Conservation (phyloP, 1,284 basidiomycete species). For the Cryptococcus deneoformans region DNA sequence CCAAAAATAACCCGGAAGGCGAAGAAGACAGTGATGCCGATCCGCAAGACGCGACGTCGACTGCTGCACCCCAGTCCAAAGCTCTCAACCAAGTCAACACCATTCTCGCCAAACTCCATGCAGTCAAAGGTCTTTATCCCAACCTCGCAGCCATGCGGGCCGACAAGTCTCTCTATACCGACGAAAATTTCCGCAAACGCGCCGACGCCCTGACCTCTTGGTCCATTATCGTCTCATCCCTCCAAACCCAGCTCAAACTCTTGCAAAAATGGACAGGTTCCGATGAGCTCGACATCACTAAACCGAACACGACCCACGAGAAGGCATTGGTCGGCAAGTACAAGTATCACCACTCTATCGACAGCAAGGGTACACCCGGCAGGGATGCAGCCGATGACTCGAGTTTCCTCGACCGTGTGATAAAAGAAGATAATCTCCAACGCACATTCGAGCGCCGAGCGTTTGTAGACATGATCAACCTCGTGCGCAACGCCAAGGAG, state of each 20-base stretch:
- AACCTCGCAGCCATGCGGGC: constrained; percentile 71
- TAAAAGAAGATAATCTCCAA: constrained; percentile 95
- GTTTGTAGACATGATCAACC: constrained; percentile 78
- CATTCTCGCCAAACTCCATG: constrained; percentile 74
- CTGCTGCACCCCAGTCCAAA: constrained; percentile 47
- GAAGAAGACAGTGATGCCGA: constrained; percentile 8
- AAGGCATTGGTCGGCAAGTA: constrained; percentile 43
- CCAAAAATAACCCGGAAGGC: constrained; percentile 2
- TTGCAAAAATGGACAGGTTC: constrained; percentile 89
- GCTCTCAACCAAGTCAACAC: constrained; percentile 70
- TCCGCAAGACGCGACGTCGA: constrained; percentile 23
- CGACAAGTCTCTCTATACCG: constrained; percentile 70
- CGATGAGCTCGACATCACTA: constrained; percentile 80
- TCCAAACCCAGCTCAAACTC: constrained; percentile 72
- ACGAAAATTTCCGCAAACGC: constrained; percentile 67
- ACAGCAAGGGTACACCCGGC: constrained; percentile 31
- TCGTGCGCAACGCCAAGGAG: constrained; percentile 81
- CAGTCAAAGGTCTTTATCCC: constrained; percentile 84
- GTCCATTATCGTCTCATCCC: constrained; percentile 74
- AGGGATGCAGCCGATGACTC: constrained; percentile 56
- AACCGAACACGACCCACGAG: constrained; percentile 65
- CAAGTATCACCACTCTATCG: constrained; percentile 42
- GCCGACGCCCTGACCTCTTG: constrained; percentile 86
- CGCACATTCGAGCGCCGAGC: constrained; percentile 93
- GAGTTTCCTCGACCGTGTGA: constrained; percentile 88